Evolutionary conservation across 306 rosid species (phyloP).

Genomic region (Cucurbita argyrosperma): DNA sequence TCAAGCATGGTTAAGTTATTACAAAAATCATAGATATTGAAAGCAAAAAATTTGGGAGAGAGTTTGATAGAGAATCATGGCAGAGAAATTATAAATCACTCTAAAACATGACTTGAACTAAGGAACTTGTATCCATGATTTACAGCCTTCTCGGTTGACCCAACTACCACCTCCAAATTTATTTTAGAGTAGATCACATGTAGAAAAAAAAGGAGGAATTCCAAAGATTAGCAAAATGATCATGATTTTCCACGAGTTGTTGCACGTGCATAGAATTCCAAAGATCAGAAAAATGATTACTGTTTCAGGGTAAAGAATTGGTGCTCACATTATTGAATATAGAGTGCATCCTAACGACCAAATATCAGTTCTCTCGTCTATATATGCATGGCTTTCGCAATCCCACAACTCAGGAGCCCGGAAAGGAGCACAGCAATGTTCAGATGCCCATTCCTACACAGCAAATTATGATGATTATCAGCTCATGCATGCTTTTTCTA

Average conservation of each 20-base stretch:
- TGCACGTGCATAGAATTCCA: not conserved
- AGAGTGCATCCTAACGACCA: slow-evolving; percentile 98
- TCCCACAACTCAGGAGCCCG: slow-evolving; percentile 99
- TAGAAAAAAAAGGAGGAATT: not conserved
- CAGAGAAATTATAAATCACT: not conserved
- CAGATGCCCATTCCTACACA: slow-evolving; percentile 95
- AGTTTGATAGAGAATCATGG: not conserved
- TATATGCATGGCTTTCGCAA: slow-evolving; percentile 73
- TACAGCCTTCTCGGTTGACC: not conserved
- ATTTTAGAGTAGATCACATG: not conserved
- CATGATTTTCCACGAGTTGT: not conserved
- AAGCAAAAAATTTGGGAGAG: not conserved
- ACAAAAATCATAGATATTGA: not conserved
- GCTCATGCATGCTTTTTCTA: slow-evolving; percentile 5
- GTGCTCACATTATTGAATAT: slow-evolving; percentile 85
- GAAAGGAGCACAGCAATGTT: slow-evolving; percentile 91
- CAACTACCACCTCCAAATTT: not conserved
- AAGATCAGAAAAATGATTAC: not conserved
- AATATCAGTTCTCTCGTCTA: slow-evolving; percentile 92
- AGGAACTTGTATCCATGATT: not conserved
- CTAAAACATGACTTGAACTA: not conserved
- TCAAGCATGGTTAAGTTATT: not conserved
- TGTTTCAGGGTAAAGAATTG: slow-evolving; percentile 1
- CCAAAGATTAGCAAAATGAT: not conserved
- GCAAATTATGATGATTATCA: slow-evolving; percentile 9